Percentiles rank a stretch among this genome's conserved stretches.
These are phyloP conservation scores for Closterium sp. DNA, from an alignment of 139 green algal species.

Conservation along the genomic window DNA sequence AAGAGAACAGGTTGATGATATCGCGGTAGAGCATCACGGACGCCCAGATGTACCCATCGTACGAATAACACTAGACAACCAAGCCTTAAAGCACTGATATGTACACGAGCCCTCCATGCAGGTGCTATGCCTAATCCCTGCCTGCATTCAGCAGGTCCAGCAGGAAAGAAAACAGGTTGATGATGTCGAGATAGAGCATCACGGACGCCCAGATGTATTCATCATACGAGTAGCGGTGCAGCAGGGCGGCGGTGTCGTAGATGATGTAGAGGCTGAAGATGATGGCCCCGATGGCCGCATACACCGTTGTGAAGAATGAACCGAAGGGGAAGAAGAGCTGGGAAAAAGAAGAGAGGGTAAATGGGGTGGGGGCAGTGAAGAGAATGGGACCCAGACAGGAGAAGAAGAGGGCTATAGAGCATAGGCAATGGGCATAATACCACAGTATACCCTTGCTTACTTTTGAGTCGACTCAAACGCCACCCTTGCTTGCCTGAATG, in stretches of 20 bases:
- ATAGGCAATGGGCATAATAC: too few relatives aligned
- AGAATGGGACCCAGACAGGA: background rate
- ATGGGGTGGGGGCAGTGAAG: background rate
- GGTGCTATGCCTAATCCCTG: background rate
- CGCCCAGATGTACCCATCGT: conserved; percentile 74
- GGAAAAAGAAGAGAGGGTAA: background rate
- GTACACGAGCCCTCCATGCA: too few relatives aligned
- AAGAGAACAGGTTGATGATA: conserved; percentile 78
- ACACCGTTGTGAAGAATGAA: background rate
- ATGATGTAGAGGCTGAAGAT: conserved; percentile 48
- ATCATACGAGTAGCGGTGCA: conserved; percentile 55
- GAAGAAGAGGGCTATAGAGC: too few relatives aligned
- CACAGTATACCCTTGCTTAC: too few relatives aligned
- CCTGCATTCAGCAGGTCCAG: background rate
- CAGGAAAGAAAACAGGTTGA: background rate
- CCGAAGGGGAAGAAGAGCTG: conserved; percentile 40
- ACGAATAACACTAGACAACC: conserved; percentile 30
- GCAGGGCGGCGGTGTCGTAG: conserved; percentile 45
- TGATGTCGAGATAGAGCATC: background rate
- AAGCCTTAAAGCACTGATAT: too few relatives aligned
- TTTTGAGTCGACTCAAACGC: too few relatives aligned
- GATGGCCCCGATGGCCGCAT: conserved; percentile 18
- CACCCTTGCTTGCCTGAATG: background rate
- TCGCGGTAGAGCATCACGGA: conserved; percentile 70
- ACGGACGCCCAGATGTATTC: conserved; percentile 65